A percentile compares a stretch with the other conserved stretches of the same genome.
These are phyloP conservation scores for Candida manassasensis DNA, from an alignment of 805 yeast species.

Conservation along the genomic window DNA sequence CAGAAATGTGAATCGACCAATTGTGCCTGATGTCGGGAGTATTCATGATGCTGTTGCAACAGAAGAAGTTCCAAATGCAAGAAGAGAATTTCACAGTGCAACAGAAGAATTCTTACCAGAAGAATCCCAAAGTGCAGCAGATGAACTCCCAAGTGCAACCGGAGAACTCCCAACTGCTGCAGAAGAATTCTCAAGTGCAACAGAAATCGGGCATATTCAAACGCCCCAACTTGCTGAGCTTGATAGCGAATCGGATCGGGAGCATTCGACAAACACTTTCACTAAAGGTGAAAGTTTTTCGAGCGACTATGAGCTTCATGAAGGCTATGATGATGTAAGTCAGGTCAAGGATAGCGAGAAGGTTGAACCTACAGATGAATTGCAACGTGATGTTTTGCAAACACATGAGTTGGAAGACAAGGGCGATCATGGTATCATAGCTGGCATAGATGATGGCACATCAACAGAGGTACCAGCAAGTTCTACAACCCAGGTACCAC, in stretches of 20 bases:
- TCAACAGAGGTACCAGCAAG: too few species aligned
- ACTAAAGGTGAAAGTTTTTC: not conserved
- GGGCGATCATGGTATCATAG: too few species aligned
- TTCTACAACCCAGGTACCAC: too few species aligned
- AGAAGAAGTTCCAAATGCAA: too few species aligned
- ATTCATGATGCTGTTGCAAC: conserved; percentile 2
- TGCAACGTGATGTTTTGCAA: too few species aligned
- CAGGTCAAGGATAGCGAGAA: not conserved
- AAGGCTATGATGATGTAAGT: too few species aligned
- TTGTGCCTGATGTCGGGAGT: not conserved
- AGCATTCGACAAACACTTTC: not conserved
- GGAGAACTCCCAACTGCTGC: not conserved
- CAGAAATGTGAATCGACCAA: not conserved
- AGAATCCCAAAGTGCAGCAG: not conserved
- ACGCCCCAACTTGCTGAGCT: not conserved
- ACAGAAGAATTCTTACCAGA: not conserved
- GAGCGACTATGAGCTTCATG: too few species aligned
- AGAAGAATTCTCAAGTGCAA: not conserved
- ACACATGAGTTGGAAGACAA: too few species aligned
- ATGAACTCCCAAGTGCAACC: too few species aligned
- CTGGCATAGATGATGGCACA: too few species aligned
- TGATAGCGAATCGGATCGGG: not conserved
- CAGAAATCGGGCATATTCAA: not conserved
- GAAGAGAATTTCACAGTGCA: too few species aligned
- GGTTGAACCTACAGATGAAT: too few species aligned